Conservation (phyloP, 495 filamentous ascomycete species). For the Parmelia sp. region DNA sequence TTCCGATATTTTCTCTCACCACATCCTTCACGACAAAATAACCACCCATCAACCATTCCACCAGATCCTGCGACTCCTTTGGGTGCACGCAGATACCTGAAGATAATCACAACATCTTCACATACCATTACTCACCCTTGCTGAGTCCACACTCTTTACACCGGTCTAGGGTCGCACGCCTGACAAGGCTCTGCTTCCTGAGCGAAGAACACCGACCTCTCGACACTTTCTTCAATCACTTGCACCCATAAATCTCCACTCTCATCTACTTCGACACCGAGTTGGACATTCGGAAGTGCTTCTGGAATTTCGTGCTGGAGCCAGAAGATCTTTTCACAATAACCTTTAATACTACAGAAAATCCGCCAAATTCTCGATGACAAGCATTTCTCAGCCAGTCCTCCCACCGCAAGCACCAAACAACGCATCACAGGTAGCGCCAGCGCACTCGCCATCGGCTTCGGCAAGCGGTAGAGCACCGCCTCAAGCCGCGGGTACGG, state of each 20-base stretch:
- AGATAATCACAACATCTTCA: slow-evolving; percentile 16
- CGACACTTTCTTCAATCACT: slow-evolving; percentile 12
- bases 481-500: slow-evolving; percentile 59
- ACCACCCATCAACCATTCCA: slow-evolving; percentile 11
- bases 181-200: slow-evolving; percentile 22
- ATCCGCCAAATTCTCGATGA: slow-evolving; percentile 29
- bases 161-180: slow-evolving; percentile 15
- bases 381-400: slow-evolving; percentile 40
- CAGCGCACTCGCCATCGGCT: slow-evolving; percentile 45
- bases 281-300: slow-evolving; percentile 42
- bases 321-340: slow-evolving; percentile 19
- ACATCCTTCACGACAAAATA: slow-evolving; percentile 11
- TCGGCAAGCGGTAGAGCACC: slow-evolving; percentile 56
- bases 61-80: slow-evolving; percentile 20
- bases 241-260: slow-evolving; percentile 17
- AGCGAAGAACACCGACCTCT: slow-evolving; percentile 10
- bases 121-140: slow-evolving; percentile 13
- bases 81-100: slow-evolving; percentile 21
- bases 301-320: slow-evolving; percentile 25
- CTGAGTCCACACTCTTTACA: slow-evolving; percentile 23
- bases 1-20: slow-evolving; percentile 18
- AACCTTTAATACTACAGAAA: slow-evolving; percentile 17
- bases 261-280: slow-evolving; percentile 26
- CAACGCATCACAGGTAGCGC: slow-evolving; percentile 43
- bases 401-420: slow-evolving; percentile 50